Evolutionary conservation across 805 yeast genomes (phyloP), one percentile per base, ranked within the genome.

Genomic region (Helenozyma rhizophorensis): DNA sequence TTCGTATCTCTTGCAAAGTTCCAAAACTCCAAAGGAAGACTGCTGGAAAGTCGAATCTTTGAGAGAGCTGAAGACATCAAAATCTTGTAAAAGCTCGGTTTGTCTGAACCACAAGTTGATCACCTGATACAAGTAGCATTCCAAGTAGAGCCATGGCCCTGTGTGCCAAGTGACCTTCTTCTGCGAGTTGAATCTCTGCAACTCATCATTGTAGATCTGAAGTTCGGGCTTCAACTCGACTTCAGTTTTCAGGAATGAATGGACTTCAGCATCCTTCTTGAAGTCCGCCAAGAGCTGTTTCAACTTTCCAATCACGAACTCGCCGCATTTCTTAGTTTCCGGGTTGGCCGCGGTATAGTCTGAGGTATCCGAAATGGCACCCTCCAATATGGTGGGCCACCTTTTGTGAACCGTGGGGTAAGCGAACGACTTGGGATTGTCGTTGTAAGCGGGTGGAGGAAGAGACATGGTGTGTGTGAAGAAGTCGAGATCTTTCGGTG

Each of bases 81-180:
- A 88, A 4, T 28, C 14, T 19, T 30, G 28, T 24, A 43, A 39
- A 11, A 32, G 29, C n/a, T 25, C 12, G 2, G 47, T 42, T n/a
- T 37, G 35, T 10, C 62, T 47, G 27, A 55, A 43, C 80, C 81
- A 78, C 36, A 42, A 41, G 50, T 82, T 74, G 34, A 84, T 60
- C 39, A 68, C 56, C 38, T 95, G 77, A 61, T 93, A 93, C 37
- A 93, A 54, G 52, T 82, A 80, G 56, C 96, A 82, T 58, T 94
- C 99, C 25, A 83, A 65, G 51, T 71, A 82, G 33, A 93, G 64
- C 99, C 99, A 93, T 13, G 95, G 96, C 1, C 90, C 94, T 7
- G 80, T 69, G 28, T 67, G 62, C 97, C 97, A 93, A 11, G 83
- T 75, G 32, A 70, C 50, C 12, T 37, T 30, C 37, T 44, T 53